Evolutionary conservation across 306 rosid genomes (phyloP).

Genomic region (Vachellia collinsii): DNA sequence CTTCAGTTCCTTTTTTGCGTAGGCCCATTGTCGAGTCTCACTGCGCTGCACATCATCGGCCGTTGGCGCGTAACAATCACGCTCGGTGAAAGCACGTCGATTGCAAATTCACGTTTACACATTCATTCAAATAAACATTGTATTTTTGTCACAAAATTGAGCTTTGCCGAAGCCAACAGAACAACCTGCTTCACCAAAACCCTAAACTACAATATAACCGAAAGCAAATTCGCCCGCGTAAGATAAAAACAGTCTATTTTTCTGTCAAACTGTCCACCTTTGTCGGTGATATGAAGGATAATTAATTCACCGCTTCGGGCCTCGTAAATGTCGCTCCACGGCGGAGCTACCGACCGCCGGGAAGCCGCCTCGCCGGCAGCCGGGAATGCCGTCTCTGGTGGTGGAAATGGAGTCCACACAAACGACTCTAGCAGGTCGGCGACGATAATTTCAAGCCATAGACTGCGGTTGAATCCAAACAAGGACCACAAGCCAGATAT

Average conservation of each 20-base stretch:
- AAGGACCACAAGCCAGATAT: slow-evolving; percentile 56
- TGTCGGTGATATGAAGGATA: not conserved
- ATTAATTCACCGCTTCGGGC: slow-evolving; percentile 28
- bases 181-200: slow-evolving; percentile 1
- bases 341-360: slow-evolving; percentile 38
- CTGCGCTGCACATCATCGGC: too few relatives aligned
- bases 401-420: slow-evolving; percentile 24
- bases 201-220: slow-evolving; percentile 8
- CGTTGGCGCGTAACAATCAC: slow-evolving; percentile 11
- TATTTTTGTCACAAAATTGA: not conserved
- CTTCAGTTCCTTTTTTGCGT: too few relatives aligned
- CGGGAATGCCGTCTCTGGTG: slow-evolving; percentile 6
- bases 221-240: not conserved
- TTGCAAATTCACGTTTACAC: not conserved
- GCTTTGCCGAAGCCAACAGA: not conserved
- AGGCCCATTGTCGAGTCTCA: too few relatives aligned
- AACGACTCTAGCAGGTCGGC: slow-evolving; percentile 1
- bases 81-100: slow-evolving; percentile 14
- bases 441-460: slow-evolving; percentile 39
- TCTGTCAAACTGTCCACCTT: not conserved
- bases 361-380: slow-evolving; percentile 23
- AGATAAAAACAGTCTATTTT: slow-evolving; percentile 13
- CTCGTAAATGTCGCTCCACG: slow-evolving; percentile 30
- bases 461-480: slow-evolving; percentile 54
- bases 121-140: not conserved